phyloP scores from a whole-genome alignment of 176 grass and related monocot genomes.

The Musa schizocarpa region DNA sequence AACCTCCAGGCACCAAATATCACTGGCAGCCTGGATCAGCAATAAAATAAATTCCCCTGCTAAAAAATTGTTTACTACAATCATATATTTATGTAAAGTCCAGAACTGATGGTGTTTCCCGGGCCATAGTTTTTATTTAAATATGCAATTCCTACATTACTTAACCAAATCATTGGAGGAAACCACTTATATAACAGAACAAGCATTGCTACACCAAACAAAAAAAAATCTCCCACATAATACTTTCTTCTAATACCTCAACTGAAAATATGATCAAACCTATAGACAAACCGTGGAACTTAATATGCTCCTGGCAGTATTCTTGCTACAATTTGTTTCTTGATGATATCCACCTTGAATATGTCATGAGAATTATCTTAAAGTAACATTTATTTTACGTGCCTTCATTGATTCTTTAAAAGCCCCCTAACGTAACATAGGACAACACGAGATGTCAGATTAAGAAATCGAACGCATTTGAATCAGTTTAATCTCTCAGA shows the following conservation, averaged over 20 bases:
- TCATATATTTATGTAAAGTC: too few species aligned
- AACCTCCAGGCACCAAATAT: too few species aligned
- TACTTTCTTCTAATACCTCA: background rate
- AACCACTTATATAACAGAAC: background rate
- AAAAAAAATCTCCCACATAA: background rate
- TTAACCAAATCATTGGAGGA: background rate
- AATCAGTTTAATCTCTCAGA: background rate
- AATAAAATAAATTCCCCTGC: too few species aligned
- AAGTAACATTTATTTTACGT: background rate
- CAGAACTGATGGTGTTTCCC: too few species aligned
- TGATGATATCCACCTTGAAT: too few species aligned
- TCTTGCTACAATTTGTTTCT: too few species aligned
- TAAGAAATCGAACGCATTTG: background rate
- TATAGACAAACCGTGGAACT: background rate
- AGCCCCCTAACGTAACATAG: background rate
- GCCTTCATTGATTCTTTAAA: background rate
- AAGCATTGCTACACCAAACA: background rate
- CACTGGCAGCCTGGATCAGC: too few species aligned
- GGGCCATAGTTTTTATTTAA: background rate
- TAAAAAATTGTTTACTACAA: too few species aligned
- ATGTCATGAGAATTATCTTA: background rate
- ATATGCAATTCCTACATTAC: background rate
- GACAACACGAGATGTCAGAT: background rate
- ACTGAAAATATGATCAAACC: background rate
- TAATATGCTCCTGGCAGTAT: background rate